A percentile compares a stretch with the other conserved stretches of the same genome.
Evolutionary conservation across 345 rosid species (phyloP).

Genomic region (Hirschfeldia incana): DNA sequence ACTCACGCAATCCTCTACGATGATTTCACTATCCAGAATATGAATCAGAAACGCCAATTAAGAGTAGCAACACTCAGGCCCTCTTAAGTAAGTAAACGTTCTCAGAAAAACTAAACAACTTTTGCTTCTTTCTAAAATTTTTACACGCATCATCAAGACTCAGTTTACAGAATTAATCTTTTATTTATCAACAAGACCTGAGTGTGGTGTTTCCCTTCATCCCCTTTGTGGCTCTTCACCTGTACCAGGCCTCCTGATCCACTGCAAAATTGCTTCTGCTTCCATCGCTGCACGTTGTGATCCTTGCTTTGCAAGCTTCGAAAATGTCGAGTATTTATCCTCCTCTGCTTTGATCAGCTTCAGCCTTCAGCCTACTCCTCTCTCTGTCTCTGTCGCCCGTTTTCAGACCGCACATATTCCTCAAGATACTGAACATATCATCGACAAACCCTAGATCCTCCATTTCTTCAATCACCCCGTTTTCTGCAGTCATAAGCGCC

Average conservation of each 20-base stretch:
- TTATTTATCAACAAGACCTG: slow-evolving; percentile 23
- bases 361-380: slow-evolving; percentile 16
- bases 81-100: not conserved
- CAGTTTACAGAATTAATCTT: not conserved
- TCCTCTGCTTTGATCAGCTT: slow-evolving; percentile 39
- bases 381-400: not conserved
- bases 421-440: not conserved
- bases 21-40: not conserved
- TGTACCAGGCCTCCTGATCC: slow-evolving; percentile 29
- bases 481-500: not conserved
- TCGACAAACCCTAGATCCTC: not conserved
- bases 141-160: not conserved
- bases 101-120: not conserved
- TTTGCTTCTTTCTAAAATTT: not conserved
- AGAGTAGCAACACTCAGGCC: not conserved
- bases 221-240: slow-evolving; percentile 25
- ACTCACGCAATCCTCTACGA: not conserved
- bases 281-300: slow-evolving; percentile 53
- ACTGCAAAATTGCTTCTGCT: slow-evolving; percentile 48
- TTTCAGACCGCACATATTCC: not conserved
- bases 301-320: slow-evolving; percentile 42
- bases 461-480: slow-evolving; percentile 1
- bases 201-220: slow-evolving; percentile 3
- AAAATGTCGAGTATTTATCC: slow-evolving; percentile 38
- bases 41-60: not conserved